Evolutionary conservation across 306 rosid genomes (phyloP).

Genomic region (Medicago arabica): DNA sequence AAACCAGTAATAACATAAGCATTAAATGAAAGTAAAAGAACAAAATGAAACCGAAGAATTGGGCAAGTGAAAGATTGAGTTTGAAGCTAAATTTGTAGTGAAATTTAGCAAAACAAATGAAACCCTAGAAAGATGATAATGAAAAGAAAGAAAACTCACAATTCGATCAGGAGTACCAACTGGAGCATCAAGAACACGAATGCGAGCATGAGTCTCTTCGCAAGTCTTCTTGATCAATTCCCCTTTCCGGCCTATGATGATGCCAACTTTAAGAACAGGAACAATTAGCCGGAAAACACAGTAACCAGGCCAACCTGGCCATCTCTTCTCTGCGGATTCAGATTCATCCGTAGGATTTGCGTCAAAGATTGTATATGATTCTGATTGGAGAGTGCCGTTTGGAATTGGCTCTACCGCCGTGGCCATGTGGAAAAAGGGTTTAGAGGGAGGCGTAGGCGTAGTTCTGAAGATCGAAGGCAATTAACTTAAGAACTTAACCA

Average conservation of each 20-base stretch:
- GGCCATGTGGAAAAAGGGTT: constrained; percentile 55
- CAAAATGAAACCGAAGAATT: background rate
- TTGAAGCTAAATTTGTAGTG: background rate
- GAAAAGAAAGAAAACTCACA: constrained; percentile 53
- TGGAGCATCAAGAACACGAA: constrained; percentile 93
- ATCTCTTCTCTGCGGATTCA: constrained; percentile 55
- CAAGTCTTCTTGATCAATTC: constrained; percentile 91
- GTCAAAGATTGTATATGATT: background rate
- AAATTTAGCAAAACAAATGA: background rate
- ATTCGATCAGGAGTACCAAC: constrained; percentile 84
- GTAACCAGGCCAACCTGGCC: constrained; percentile 99
- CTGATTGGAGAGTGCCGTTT: constrained; percentile 52
- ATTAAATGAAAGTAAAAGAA: constrained; percentile 16
- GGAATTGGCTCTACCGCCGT: constrained; percentile 45
- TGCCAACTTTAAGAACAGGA: constrained; percentile 88
- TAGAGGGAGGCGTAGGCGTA: background rate
- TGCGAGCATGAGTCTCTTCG: constrained; percentile 95
- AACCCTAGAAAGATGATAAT: constrained; percentile 41
- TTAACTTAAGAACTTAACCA: background rate
- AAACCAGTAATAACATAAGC: background rate
- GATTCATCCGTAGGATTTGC: background rate
- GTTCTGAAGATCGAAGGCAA: background rate
- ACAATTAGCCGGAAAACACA: constrained; percentile 87
- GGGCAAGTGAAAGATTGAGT: background rate
- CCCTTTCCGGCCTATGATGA: constrained; percentile 94